Evolutionary conservation across 441 rosid genomes (phyloP).

Genomic region (Raphanus hybrid): DNA sequence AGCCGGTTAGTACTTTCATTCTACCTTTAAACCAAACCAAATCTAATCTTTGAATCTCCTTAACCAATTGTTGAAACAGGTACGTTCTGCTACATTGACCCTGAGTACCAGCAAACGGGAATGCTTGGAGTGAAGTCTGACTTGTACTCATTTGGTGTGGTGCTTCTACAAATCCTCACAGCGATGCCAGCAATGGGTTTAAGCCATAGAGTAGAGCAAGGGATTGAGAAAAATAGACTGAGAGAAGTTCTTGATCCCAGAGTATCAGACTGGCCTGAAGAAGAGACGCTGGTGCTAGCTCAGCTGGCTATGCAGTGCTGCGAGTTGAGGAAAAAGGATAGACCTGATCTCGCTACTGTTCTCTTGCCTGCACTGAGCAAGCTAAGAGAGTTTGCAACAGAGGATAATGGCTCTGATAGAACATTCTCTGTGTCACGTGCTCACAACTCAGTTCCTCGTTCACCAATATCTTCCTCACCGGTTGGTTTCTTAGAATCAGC

Average conservation of each 20-base stretch:
- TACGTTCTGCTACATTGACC: slow-evolving; percentile 83
- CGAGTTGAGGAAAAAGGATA: slow-evolving; percentile 73
- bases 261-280: slow-evolving; percentile 64
- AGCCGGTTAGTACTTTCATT: no score
- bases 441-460: slow-evolving; percentile 24
- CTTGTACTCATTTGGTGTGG: slow-evolving; percentile 69
- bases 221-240: slow-evolving; percentile 58
- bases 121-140: slow-evolving; percentile 78
- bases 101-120: slow-evolving; percentile 85
- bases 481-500: slow-evolving; percentile 21
- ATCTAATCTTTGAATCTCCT: not conserved
- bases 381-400: slow-evolving; percentile 48
- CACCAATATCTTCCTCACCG: slow-evolving; percentile 11
- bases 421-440: slow-evolving; percentile 8
- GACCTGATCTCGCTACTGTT: slow-evolving; percentile 67
- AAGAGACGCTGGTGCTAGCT: slow-evolving; percentile 66
- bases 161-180: slow-evolving; percentile 73
- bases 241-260: slow-evolving; percentile 60
- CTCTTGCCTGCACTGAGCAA: slow-evolving; percentile 64
- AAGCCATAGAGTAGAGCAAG: slow-evolving; percentile 53
- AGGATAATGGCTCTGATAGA: slow-evolving; percentile 19
- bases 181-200: slow-evolving; percentile 72
- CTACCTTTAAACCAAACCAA: not conserved
- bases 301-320: slow-evolving; percentile 67
- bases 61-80: slow-evolving; percentile 40